Evolutionary conservation across 345 rosid species (phyloP), one percentile per base, ranked within the genome.

Genomic region (Draba incana): DNA sequence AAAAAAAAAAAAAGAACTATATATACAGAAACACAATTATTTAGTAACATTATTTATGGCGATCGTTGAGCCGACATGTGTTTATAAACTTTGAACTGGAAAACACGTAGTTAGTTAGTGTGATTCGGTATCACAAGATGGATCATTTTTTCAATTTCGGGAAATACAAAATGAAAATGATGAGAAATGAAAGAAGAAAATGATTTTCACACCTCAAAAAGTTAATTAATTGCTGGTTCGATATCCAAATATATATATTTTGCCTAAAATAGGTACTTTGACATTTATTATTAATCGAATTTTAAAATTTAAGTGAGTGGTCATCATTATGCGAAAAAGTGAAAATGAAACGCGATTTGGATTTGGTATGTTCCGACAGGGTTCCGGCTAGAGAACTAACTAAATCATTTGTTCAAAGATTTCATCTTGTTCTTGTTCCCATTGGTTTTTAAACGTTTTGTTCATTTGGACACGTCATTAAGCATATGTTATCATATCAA

Each of bases 321-420:
- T 14, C 42, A 66, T 49, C 66, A 42, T 42, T 57, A 50, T 23
- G 45, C 45, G 48, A 47, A 20, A 24, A 47, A 31, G 12, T 25
- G 16, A 23, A 48, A 10, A 35, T 33, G 8, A 49, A 58, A 44
- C 14, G 57, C 45, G 31, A 68, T 31, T 5, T 23, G 51, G 47
- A 46, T 55, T 60, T 47, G 46, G 57, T 62, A 52, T 45, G 58
- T 54, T 54, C 67, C 69, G 69, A 74, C 73, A 74, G 62, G 69
- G 47, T 75, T 62, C 78, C 51, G 73, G 63, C 54, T 25, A 61
- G 51, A 63, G 57, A 67, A 27, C 69, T 61, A 74, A 67, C 69
- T 61, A 45, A 30, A 27, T 38, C 43, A 4, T 55, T 54, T 30
- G 38, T 75, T 68, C 78, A 75, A 66, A 25, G 67, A 66, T 59